A percentile compares a stretch with the other conserved stretches of the same genome.
Conservation (phyloP, 2,329 filamentous ascomycete species). For the Penicillium sp. region DNA sequence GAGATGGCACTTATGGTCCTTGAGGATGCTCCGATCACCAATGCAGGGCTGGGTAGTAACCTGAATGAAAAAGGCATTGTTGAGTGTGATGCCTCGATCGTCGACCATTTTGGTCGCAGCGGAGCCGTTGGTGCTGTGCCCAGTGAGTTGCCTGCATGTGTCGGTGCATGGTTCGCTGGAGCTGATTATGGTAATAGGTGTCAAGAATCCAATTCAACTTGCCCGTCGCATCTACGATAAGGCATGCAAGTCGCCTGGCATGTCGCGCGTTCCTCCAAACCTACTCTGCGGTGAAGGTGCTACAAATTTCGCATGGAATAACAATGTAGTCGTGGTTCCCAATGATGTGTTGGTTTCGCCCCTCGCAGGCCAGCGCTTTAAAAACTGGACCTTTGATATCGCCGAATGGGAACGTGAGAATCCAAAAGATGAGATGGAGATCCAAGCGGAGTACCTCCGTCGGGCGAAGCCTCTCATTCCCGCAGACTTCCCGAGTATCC, state of each 20-base stretch:
- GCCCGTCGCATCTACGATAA: slow-evolving; percentile 80
- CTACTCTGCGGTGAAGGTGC: slow-evolving; percentile 85
- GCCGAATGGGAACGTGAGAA: slow-evolving; percentile 37
- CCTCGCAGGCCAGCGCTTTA: slow-evolving; percentile 74
- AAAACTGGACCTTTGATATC: slow-evolving; percentile 66
- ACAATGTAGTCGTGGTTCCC: slow-evolving; percentile 71
- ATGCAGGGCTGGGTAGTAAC: slow-evolving; percentile 95
- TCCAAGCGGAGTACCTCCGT: slow-evolving; percentile 21
- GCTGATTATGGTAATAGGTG: slow-evolving; percentile 33
- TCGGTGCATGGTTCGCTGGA: neutral
- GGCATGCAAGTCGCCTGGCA: slow-evolving; percentile 73
- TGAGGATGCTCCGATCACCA: slow-evolving; percentile 94
- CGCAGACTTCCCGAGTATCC: neutral
- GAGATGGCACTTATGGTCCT: slow-evolving; percentile 84
- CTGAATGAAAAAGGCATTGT: slow-evolving; percentile 85
- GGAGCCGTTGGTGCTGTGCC: slow-evolving; percentile 90
- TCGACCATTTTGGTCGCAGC: slow-evolving; percentile 87
- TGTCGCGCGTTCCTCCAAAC: slow-evolving; percentile 89
- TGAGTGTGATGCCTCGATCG: slow-evolving; percentile 90
- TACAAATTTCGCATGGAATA: slow-evolving; percentile 77
- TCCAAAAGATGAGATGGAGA: slow-evolving; percentile 59
- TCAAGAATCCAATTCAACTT: slow-evolving; percentile 88
- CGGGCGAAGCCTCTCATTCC: slow-evolving; percentile 25
- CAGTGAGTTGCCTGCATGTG: slow-evolving; percentile 58
- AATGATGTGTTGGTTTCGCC: slow-evolving; percentile 78